Evolutionary conservation across 257 asterid species (phyloP).

Genomic region (Solanum acaule): DNA sequence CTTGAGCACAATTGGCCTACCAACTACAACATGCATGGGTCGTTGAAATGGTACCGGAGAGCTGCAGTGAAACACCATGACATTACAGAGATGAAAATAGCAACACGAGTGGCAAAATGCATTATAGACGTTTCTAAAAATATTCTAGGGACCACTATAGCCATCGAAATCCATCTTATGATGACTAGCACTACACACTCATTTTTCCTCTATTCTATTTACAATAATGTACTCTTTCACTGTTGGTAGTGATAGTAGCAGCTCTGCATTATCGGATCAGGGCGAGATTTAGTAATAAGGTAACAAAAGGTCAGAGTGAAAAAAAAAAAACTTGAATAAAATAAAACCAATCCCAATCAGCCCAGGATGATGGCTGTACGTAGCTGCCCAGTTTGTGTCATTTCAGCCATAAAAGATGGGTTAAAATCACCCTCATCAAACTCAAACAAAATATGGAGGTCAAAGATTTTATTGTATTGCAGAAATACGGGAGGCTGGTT

Average conservation of each 20-base stretch:
- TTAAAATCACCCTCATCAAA: background rate
- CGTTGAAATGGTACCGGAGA: slow-evolving; percentile 72
- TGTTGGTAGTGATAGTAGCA: background rate
- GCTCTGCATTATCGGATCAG: background rate
- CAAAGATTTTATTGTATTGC: background rate
- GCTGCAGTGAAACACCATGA: slow-evolving; percentile 23
- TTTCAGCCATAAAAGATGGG: background rate
- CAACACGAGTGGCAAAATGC: background rate
- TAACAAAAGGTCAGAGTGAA: background rate
- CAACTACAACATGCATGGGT: slow-evolving; percentile 93
- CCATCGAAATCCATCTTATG: background rate
- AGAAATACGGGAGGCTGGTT: background rate
- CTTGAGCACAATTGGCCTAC: slow-evolving; percentile 60
- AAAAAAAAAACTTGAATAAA: background rate
- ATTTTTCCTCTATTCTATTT: background rate
- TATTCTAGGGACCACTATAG: background rate
- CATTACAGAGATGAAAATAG: background rate
- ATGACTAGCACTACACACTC: background rate
- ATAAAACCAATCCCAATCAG: background rate
- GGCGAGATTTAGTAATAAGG: background rate
- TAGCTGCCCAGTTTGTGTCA: background rate
- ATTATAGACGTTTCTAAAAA: background rate
- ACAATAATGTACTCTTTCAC: background rate
- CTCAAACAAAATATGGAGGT: background rate
- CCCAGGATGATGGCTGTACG: background rate